phyloP scores from a whole-genome alignment of 140 eudicot genomes.

The Senecio squalidus region DNA sequence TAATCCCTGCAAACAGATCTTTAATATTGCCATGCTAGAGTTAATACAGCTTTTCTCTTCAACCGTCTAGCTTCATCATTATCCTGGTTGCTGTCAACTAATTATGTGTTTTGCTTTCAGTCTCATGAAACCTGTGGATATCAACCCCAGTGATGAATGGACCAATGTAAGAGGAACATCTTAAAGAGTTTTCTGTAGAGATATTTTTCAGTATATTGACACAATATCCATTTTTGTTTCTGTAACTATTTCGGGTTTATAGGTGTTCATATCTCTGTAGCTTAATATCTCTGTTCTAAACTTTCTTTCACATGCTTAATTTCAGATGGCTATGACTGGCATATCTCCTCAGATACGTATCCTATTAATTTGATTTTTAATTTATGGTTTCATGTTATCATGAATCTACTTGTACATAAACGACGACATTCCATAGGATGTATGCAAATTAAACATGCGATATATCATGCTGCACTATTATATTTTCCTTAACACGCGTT shows the following conservation, averaged over 20 bases:
- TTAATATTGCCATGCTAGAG: neutral
- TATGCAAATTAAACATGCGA: too few relatives aligned
- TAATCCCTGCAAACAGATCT: conserved; percentile 1
- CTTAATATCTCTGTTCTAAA: conserved; percentile 19
- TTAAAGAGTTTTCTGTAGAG: neutral
- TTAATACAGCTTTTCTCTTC: conserved; percentile 5
- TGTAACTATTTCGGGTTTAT: neutral
- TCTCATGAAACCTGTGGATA: conserved; percentile 89
- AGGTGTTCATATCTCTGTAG: neutral
- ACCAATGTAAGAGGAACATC: conserved; percentile 58
- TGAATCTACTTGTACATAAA: neutral
- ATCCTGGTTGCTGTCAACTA: conserved; percentile 19
- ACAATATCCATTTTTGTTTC: conserved; percentile 10
- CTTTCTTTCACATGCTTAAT: conserved; percentile 9
- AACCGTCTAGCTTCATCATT: conserved; percentile 3
- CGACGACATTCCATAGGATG: neutral
- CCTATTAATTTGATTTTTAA: conserved; percentile 26
- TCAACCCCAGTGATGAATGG: conserved; percentile 95
- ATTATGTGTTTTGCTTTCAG: conserved; percentile 35
- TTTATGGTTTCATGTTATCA: neutral
- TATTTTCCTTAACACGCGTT: conserved; percentile 39
- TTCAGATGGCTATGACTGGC: conserved; percentile 91
- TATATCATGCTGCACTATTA: neutral
- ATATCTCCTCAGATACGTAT: conserved; percentile 89
- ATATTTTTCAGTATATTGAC: conserved; percentile 6